Conservation (phyloP, 106 monocot genomes). For the Dendrobium huoshanense region DNA sequence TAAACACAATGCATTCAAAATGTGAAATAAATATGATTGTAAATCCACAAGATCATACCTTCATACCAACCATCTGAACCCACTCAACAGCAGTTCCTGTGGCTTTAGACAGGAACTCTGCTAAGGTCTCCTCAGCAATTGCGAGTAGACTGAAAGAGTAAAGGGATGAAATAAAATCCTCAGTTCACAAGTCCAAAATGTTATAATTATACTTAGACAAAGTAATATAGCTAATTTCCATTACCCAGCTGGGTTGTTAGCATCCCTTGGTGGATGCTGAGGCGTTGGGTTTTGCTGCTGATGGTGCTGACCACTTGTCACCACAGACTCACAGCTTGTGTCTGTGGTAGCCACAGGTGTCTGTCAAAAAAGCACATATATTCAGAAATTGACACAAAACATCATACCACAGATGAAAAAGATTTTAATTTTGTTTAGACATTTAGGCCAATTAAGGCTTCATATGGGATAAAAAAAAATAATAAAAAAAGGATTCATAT, state of each 20-base stretch:
- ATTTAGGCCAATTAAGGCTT: no score
- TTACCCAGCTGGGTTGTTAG: conserved; percentile 85
- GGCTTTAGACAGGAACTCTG: conserved; percentile 73
- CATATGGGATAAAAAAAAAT: no score
- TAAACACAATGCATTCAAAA: background rate
- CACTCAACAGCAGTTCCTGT: conserved; percentile 77
- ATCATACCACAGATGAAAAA: background rate
- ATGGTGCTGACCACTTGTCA: conserved; percentile 78
- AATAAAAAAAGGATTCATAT: no score
- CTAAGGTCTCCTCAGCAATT: conserved; percentile 74
- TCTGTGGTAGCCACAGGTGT: conserved; percentile 59
- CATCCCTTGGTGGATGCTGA: conserved; percentile 81
- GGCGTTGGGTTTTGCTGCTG: conserved; percentile 65
- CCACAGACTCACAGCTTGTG: conserved; percentile 86
- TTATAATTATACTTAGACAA: background rate
- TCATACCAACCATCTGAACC: conserved; percentile 82
- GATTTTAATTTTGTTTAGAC: background rate
- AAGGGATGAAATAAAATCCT: background rate
- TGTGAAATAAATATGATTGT: background rate
- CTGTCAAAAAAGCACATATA: conserved; percentile 16
- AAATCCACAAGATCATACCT: conserved; percentile 22
- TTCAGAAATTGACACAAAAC: background rate
- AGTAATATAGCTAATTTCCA: background rate
- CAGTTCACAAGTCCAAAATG: background rate
- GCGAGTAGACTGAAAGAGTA: conserved; percentile 37